Conservation (phyloP, 495 filamentous ascomycete genomes). For the Pseudomonodictys pantanalensis region DNA sequence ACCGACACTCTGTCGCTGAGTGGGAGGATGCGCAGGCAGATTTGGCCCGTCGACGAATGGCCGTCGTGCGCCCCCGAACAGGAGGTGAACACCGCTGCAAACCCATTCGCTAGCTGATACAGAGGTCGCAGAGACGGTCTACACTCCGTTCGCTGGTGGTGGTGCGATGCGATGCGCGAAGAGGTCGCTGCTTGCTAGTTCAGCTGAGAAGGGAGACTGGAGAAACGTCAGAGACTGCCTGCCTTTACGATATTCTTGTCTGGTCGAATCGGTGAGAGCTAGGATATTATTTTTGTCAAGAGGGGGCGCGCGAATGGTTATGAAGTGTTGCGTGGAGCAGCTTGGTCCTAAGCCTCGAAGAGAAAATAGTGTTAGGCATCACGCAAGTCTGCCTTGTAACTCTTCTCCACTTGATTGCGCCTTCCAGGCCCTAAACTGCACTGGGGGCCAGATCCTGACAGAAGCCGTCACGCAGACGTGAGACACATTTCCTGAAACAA, state of each 20-base stretch:
- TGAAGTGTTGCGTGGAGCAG: too few relatives aligned
- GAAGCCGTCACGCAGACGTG: slow-evolving; percentile 5
- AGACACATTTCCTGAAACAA: slow-evolving; percentile 26
- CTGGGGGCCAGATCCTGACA: slow-evolving; percentile 24
- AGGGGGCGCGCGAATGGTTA: background rate
- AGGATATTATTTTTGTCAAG: background rate
- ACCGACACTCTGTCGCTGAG: too few relatives aligned
- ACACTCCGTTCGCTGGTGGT: background rate
- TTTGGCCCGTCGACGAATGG: too few relatives aligned
- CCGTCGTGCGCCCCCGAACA: too few relatives aligned
- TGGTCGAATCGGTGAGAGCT: background rate
- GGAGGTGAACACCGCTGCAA: too few relatives aligned
- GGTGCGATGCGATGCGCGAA: background rate
- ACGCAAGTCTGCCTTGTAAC: slow-evolving; percentile 23
- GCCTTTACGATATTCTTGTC: background rate
- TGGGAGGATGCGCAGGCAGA: too few relatives aligned
- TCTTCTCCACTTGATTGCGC: slow-evolving; percentile 2
- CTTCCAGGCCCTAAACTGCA: background rate
- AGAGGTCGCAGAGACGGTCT: background rate
- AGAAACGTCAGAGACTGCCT: background rate
- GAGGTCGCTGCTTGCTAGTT: background rate
- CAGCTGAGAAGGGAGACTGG: background rate
- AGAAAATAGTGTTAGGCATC: background rate
- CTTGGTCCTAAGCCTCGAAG: background rate
- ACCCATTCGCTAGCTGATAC: background rate